Conservation (phyloP, 768 basidiomycete species). For the Dioszegia crocea region DNA sequence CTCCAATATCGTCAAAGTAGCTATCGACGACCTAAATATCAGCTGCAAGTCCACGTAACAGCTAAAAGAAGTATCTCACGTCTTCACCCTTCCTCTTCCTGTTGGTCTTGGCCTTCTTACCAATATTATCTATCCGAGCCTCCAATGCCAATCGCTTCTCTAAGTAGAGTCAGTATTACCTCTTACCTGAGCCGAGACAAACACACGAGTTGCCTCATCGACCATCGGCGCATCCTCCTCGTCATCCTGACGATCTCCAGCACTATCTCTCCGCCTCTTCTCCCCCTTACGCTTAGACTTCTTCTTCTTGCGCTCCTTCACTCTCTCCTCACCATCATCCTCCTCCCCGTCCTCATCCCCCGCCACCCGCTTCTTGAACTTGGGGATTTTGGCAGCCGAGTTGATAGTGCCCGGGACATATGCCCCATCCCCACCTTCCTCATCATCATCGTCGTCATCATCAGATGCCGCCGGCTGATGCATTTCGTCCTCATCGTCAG, state of each 20-base stretch:
- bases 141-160: slow-evolving; percentile 73
- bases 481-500: slow-evolving; percentile 52
- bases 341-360: slow-evolving; percentile 44
- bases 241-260: slow-evolving; percentile 56
- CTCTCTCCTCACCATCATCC: slow-evolving; percentile 48
- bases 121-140: slow-evolving; percentile 78
- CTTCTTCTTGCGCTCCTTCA: slow-evolving; percentile 56
- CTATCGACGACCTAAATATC: slow-evolving; percentile 58
- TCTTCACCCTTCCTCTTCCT: slow-evolving; percentile 68
- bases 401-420: slow-evolving; percentile 33
- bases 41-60: background rate
- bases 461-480: slow-evolving; percentile 31
- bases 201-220: slow-evolving; percentile 55
- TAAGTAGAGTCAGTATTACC: slow-evolving; percentile 46
- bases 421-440: slow-evolving; percentile 51
- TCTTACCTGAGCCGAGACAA: background rate
- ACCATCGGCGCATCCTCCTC: slow-evolving; percentile 68
- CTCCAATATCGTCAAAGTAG: slow-evolving; percentile 85
- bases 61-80: slow-evolving; percentile 44
- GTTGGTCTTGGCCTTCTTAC: slow-evolving; percentile 70
- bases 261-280: slow-evolving; percentile 41
- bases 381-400: slow-evolving; percentile 29
- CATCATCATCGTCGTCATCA: slow-evolving; percentile 47
- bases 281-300: slow-evolving; percentile 55
- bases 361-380: slow-evolving; percentile 44